A percentile compares a stretch with the other conserved stretches of the same genome.
phyloP scores from a whole-genome alignment of 108 stramenopile species.

The Nitzschia sp. region DNA sequence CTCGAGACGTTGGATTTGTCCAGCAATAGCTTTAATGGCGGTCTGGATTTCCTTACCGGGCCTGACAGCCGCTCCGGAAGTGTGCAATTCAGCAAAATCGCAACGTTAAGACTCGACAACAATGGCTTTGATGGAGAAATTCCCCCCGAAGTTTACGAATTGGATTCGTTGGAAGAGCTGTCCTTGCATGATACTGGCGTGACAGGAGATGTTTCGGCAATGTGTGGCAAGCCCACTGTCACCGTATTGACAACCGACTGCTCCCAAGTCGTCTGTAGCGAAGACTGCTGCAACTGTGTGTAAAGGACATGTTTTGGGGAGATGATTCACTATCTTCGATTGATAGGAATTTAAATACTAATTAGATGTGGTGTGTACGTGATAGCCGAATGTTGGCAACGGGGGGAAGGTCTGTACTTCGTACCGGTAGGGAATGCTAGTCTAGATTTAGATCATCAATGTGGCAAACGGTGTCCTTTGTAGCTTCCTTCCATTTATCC shows the following conservation, averaged over 20 bases:
- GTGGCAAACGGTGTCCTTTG: slow-evolving; percentile 71
- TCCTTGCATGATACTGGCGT: slow-evolving; percentile 42
- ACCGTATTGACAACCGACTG: slow-evolving; percentile 26
- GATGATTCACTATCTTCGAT: no score
- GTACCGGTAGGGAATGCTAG: no score
- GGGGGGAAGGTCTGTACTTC: no score
- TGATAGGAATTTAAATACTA: no score
- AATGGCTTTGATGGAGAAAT: slow-evolving; percentile 52
- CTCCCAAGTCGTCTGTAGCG: slow-evolving; percentile 9
- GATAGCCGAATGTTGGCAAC: no score
- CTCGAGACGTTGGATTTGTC: slow-evolving; percentile 24
- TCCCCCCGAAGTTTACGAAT: slow-evolving; percentile 24
- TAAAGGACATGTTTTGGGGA: neutral
- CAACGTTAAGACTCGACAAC: slow-evolving; percentile 41
- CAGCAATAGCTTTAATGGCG: slow-evolving; percentile 25
- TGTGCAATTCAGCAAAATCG: slow-evolving; percentile 7
- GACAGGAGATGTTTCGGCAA: slow-evolving; percentile 18
- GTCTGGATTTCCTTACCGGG: slow-evolving; percentile 3
- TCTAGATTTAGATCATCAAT: slow-evolving; percentile 42
- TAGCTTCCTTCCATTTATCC: slow-evolving; percentile 72
- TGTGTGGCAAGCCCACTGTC: slow-evolving; percentile 8
- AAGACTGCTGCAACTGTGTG: neutral
- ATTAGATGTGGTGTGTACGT: no score
- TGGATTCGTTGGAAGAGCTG: slow-evolving; percentile 34
- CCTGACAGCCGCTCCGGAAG: neutral